Evolutionary conservation across 495 filamentous ascomycete species (phyloP).

Genomic region (Pyrenopolyporus hunteri): DNA sequence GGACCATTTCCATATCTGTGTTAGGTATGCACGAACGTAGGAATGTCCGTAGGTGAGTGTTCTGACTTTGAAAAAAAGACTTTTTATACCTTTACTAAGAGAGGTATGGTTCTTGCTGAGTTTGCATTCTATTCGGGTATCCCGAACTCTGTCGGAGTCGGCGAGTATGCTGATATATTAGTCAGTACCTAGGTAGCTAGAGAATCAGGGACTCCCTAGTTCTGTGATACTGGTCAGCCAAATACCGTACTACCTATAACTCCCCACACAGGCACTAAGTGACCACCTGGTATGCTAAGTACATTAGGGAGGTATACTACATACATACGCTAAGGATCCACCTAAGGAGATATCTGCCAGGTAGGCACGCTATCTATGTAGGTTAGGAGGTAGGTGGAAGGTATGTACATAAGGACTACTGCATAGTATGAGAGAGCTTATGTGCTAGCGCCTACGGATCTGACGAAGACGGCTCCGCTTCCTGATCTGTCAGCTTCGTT

Average conservation of each 20-base stretch:
- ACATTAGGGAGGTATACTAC: no score
- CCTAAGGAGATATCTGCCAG: not conserved
- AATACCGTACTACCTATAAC: conserved; percentile 23
- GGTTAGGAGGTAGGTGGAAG: no score
- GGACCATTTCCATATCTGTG: not conserved
- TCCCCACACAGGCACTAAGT: not conserved
- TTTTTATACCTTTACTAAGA: no score
- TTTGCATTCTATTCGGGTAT: conserved; percentile 23
- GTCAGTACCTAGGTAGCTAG: not conserved
- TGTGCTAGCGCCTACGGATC: conserved; percentile 14
- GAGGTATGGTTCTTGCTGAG: no score
- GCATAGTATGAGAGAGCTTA: not conserved
- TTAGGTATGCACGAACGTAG: no score
- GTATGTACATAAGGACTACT: no score
- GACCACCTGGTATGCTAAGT: no score
- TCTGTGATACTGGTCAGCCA: conserved; percentile 7
- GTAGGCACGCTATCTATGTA: not conserved
- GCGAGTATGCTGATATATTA: conserved; percentile 1
- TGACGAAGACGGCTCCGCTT: conserved; percentile 25
- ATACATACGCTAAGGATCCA: not conserved
- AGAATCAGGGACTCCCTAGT: conserved; percentile 19
- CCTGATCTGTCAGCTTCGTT: conserved; percentile 7
- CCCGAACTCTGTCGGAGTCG: conserved; percentile 17
- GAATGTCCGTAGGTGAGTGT: no score
- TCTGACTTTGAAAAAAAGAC: no score